Base-by-base conservation (phyloP, 116 monocot species). In the Thalassia testudinum region DNA sequence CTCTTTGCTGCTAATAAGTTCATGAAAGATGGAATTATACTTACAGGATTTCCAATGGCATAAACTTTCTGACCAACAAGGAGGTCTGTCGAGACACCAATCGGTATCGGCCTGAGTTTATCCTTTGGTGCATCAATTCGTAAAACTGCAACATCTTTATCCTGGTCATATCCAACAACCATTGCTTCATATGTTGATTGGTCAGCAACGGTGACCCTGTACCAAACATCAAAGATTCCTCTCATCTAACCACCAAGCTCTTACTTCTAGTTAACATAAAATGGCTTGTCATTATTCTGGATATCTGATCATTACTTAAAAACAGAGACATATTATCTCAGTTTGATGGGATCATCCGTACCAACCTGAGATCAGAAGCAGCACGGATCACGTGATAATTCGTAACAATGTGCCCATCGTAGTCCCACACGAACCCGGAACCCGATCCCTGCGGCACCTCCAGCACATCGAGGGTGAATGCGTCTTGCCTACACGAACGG, bases 31-130 rank as follows among this genome's bases (percentile, higher is more conserved):
- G n/a, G n/a, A n/a, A n/a, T n/a, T n/a, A 52, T 27, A 81, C 88
- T 81, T 58, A 95, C 95, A 54, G 95, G 95, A 77, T 95, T 95
- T 70, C 95, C 95, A 65, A 95, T 95, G 44, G 95, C 95, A 62
- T 58, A 95, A 11, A 95, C 95, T 76, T 95, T 95, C 72, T 95
- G 88, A 49, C 95, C 95, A 27, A 95, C 95, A 43, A 87, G 75
- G 38, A 95, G 72, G 43, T 95, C 85, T 37, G 88, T 78, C 49
- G 95, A 95, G 14, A 95, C 50, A 11, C 95, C 95, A 49, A 95
- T 28, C 42, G 95, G 95, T 54, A 95, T 77, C 22, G 95, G 88
- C 56, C 84, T 75, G 60, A 95, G 57, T 56, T 87, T 95, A 49
- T 78, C 84, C 49, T 76, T 73, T 49, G 88, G 88, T 20, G 88